Evolutionary conservation across 2,329 filamentous ascomycete genomes (phyloP).

Genomic region (Alternaria dauci): DNA sequence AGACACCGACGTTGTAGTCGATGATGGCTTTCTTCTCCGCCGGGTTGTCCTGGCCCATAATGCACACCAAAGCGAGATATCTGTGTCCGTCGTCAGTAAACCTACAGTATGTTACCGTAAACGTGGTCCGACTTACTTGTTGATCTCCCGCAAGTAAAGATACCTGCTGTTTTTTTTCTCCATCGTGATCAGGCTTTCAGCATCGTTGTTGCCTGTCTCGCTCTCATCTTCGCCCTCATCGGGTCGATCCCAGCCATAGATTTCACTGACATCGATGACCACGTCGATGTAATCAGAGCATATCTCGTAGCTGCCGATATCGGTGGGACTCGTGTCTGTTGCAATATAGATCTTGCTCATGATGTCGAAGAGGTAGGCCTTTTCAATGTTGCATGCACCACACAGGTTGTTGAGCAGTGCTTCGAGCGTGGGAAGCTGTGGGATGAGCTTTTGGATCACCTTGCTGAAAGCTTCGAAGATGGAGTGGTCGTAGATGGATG

Average conservation of each 20-base stretch:
- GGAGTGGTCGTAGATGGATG: constrained; percentile 97
- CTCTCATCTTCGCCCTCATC: constrained; percentile 44
- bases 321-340: constrained; percentile 89
- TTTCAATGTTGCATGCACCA: constrained; percentile 93
- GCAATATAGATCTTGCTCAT: constrained; percentile 99
- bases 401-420: constrained; percentile 93
- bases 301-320: constrained; percentile 96
- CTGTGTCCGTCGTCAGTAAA: constrained; percentile 48
- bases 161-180: constrained; percentile 66
- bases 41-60: constrained; percentile 83
- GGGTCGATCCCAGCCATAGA: constrained; percentile 78
- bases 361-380: constrained; percentile 97
- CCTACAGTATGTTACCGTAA: background rate
- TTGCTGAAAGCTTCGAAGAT: constrained; percentile 99
- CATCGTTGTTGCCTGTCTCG: constrained; percentile 60
- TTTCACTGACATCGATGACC: constrained; percentile 94
- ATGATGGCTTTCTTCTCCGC: constrained; percentile 85
- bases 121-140: constrained; percentile 61
- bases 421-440: constrained; percentile 90
- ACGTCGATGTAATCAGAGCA: constrained; percentile 99
- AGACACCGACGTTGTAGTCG: constrained; percentile 85
- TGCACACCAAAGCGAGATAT: constrained; percentile 81
- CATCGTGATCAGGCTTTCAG: constrained; percentile 69
- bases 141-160: constrained; percentile 72
- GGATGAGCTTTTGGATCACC: constrained; percentile 97